Conservation (phyloP, 1,139 yeast species). For the Suhomyces bolitotheri region DNA sequence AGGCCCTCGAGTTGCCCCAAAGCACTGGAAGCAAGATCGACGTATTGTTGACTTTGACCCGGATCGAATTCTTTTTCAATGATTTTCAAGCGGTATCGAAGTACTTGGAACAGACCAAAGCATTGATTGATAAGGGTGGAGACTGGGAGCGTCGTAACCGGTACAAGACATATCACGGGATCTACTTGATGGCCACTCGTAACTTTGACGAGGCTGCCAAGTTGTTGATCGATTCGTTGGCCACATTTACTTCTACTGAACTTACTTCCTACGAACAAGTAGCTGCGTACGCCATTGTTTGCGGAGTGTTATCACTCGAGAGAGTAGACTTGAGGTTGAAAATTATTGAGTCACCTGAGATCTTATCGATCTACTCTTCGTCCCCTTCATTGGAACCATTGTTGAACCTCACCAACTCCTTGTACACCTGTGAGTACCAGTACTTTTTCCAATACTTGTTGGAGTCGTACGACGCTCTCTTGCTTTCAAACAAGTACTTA, state of each 20-base stretch:
- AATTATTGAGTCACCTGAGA: constrained; percentile 92
- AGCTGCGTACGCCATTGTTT: constrained; percentile 82
- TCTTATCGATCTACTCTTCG: constrained; percentile 74
- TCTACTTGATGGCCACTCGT: constrained; percentile 80
- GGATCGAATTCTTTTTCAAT: constrained; percentile 85
- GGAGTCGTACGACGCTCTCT: constrained; percentile 72
- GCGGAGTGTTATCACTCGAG: constrained; percentile 80
- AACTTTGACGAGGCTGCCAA: constrained; percentile 82
- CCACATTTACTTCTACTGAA: constrained; percentile 96
- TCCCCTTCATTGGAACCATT: constrained; percentile 77
- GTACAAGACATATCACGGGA: constrained; percentile 87
- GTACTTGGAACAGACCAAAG: constrained; percentile 71
- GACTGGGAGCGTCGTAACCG: constrained; percentile 99
- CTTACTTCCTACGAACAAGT: constrained; percentile 86
- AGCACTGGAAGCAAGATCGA: constrained; percentile 91
- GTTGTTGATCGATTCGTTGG: constrained; percentile 82
- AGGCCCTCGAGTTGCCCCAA: constrained; percentile 78
- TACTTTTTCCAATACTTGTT: constrained; percentile 77
- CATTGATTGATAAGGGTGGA: constrained; percentile 90
- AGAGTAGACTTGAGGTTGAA: constrained; percentile 83
- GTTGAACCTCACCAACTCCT: constrained; percentile 77
- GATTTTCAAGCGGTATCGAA: constrained; percentile 72
- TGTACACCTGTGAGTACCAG: constrained; percentile 87
- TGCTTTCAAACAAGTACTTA: constrained; percentile 74
- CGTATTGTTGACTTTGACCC: constrained; percentile 71